Evolutionary conservation across 140 eudicot genomes (phyloP), one percentile per base, ranked within the genome.

Genomic region (Senecio squalidus): DNA sequence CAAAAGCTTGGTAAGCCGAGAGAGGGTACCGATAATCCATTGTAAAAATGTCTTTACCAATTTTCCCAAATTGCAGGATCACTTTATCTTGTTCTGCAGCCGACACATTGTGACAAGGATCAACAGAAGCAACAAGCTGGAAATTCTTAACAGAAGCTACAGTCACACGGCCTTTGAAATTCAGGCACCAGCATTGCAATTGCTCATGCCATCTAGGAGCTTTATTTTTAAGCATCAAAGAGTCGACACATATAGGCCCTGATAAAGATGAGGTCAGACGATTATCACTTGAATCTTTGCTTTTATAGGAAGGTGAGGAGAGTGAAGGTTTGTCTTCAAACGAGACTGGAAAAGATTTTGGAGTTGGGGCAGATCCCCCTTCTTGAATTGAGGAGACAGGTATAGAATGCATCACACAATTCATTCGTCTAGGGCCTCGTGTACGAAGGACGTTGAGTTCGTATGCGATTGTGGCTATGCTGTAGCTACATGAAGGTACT

Each of bases 181-280:
- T 86, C 55, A 83, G 65, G 59, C 98, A 91, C 96, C 96, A 86
- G 82, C 98, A 83, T 33, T 91, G 94, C 24, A 91, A 64, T 44
- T 86, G 96, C 38, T 86, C 98, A 25, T 86, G 96, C 98, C 98
- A 91, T 56, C 96, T 75, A 29, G 98, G 94, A 11, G 95, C 74
- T 62, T 86, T 91, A 74, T 86, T 91, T 67, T 79, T 83, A 47
- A 91, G 86, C 40, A 74, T 71, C 55, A 87, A 67, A 3, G 93
- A 17, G 16, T 76, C 85, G 2, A 18, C 67, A 36, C 49, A 49
- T 48, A 40, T 20, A 34, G 77, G 61, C 13, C 34, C 31, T 0
- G 72, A 26, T 51, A 57, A 10, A 4, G 80, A 43, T 10, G 78
- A 45, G 67, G 56, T 16, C 44, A 81, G 38, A 51, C 64, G 50